These are phyloP conservation scores for Russula lepida DNA, from an alignment of 768 basidiomycete species.

Conservation along the genomic window DNA sequence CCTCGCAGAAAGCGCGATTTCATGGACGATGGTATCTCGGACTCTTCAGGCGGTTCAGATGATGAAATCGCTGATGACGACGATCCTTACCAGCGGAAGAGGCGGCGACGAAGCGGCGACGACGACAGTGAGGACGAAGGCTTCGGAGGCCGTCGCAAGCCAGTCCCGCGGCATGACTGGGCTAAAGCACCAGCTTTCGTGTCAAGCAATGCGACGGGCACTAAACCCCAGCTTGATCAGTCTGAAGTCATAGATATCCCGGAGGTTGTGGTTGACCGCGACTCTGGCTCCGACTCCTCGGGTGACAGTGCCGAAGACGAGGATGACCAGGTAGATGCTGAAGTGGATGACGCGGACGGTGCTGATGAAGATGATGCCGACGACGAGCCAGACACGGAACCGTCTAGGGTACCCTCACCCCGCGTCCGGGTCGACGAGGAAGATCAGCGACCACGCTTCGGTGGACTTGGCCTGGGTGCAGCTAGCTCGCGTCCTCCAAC, in stretches of 20 bases:
- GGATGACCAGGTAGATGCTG: slow-evolving; percentile 22
- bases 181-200: slow-evolving; percentile 73
- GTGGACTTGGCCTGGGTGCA: slow-evolving; percentile 39
- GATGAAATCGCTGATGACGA: slow-evolving; percentile 52
- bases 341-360: slow-evolving; percentile 31
- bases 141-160: slow-evolving; percentile 24
- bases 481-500: slow-evolving; percentile 21
- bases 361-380: slow-evolving; percentile 26
- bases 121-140: slow-evolving; percentile 55
- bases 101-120: slow-evolving; percentile 53
- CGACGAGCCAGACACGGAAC: slow-evolving; percentile 38
- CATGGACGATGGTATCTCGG: slow-evolving; percentile 63
- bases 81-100: slow-evolving; percentile 67
- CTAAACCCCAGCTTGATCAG: slow-evolving; percentile 27
- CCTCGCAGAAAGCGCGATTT: slow-evolving; percentile 67
- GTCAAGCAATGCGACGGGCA: slow-evolving; percentile 35
- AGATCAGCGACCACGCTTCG: slow-evolving; percentile 34
- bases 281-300: slow-evolving; percentile 32
- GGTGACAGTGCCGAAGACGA: slow-evolving; percentile 29
- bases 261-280: slow-evolving; percentile 6
- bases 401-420: slow-evolving; percentile 49
- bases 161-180: slow-evolving; percentile 50
- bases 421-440: slow-evolving; percentile 45
- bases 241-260: slow-evolving; percentile 36
- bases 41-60: slow-evolving; percentile 53